Evolutionary conservation across 768 basidiomycete species (phyloP), one percentile per base, ranked within the genome.

Genomic region (Tulasnella sp.): DNA sequence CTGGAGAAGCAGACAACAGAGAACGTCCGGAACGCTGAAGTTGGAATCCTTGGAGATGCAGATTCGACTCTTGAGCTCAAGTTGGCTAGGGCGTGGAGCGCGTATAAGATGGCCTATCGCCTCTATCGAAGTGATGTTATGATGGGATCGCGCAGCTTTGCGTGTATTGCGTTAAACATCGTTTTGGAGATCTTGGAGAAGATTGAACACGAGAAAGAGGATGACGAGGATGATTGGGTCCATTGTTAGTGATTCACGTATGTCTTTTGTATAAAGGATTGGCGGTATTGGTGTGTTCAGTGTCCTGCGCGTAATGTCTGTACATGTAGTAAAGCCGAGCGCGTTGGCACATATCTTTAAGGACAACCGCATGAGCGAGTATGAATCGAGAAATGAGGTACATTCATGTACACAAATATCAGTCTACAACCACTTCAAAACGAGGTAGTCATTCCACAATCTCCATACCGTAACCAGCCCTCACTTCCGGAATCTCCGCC

Each of bases 51-150:
- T 35, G 57, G 57, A 32, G 57, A 49, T 19, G 3, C 19, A 6
- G 36, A 29, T 35, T 14, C 19, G 23, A 46, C 25, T 17, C 19
- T 23, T 5, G 62, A 69, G 42, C 67, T 64, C 15, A 71, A 69
- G 2, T 69, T 89, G 29, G 67, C 70, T 48, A 67, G 70, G 48
- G 81, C 78, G 0, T 89, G 85, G 86, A 68, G 66, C 6, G 80
- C 78, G 7, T 89, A 84, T 85, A 68, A 70, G 31, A 76, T 74
- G 61, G 77, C 78, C 31, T 51, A 32, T 59, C 71, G 74, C 41
- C 63, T 70, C 37, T 71, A 73, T 49, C 64, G 62, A 19, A 31
- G 25, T n/a, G 39, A 60, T 1, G n/a, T n/a, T n/a, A 42, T 60
- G 27, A 63, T 65, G 21, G 69, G 68, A 5, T 65, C 67, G 4